Base-by-base conservation (phyloP, 305 asterid genomes). In the Rubia tinctorum region DNA sequence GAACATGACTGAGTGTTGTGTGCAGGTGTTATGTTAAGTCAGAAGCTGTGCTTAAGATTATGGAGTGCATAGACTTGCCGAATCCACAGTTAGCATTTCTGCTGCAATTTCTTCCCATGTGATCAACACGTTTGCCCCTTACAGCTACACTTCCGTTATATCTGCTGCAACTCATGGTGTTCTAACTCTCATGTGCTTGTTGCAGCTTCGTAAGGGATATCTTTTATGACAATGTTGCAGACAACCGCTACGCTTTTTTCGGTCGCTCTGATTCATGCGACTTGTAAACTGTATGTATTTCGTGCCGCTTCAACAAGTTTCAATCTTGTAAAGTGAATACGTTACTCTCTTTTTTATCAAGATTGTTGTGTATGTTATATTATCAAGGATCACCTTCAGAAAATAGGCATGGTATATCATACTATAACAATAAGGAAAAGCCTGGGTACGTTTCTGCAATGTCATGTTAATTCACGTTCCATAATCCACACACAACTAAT, bases 201-300 rank as follows among this genome's bases (percentile, higher is more conserved):
- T 78, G 89, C 96, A 93, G 98, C 79, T 93, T 93, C 75, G 6
- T 89, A 18, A 88, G 97, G 71, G 95, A 93, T 79, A 79, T 91
- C 71, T 86, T 80, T 15, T 93, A 93, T 74, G 98, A 93, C 70
- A 87, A 87, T 75, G 76, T 93, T 76, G 96, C 98, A 72, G 86
- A 91, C 75, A 93, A 91, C 83, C 91, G 97, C 76, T 91, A 91
- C 75, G 84, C 82, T 27, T 71, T 93, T 73, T 93, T 93, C 72
- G 98, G 98, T 53, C 95, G 94, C 72, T 63, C 97, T 8, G 97
- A 93, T 69, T 83, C 96, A 42, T 93, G 97, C 79, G 97, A 93
- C 20, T 68, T 93, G 79, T 88, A 87, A 81, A 74, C 53, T 23
- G n/a, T 44, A 18, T 42, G 14, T 8, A 8, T 66, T 66, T 10